Percentiles rank a stretch among this genome's conserved stretches.
These are phyloP conservation scores for Groenewaldozyma auringiensis DNA, from an alignment of 1,139 yeast species.

Conservation along the genomic window DNA sequence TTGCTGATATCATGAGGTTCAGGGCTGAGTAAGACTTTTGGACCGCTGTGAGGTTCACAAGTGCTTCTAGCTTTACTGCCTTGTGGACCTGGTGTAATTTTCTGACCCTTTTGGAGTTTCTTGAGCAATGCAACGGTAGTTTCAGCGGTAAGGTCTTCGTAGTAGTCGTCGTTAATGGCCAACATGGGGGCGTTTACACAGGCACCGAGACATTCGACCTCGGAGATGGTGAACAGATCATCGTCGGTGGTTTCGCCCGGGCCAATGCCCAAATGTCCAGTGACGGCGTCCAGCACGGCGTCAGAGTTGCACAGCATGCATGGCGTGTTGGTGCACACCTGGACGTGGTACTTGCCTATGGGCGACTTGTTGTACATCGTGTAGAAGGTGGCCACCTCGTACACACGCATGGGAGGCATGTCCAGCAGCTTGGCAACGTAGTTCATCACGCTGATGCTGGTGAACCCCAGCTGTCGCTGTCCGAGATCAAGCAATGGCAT, in stretches of 20 bases:
- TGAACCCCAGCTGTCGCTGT: conserved; percentile 82
- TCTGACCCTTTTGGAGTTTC: conserved; percentile 57
- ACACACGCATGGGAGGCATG: conserved; percentile 93
- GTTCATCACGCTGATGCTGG: conserved; percentile 87
- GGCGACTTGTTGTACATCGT: conserved; percentile 89
- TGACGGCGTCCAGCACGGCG: conserved; percentile 63
- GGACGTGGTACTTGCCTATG: conserved; percentile 78
- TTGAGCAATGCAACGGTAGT: conserved; percentile 55
- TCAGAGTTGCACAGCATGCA: conserved; percentile 84
- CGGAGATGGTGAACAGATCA: conserved; percentile 72
- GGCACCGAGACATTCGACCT: conserved; percentile 89
- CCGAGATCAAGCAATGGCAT: conserved; percentile 86
- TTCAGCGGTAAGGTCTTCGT: conserved; percentile 73
- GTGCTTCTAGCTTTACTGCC: conserved; percentile 47
- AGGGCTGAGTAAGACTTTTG: conserved; percentile 51
- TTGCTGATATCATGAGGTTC: conserved; percentile 65
- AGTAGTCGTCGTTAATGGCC: conserved; percentile 75
- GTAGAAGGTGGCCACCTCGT: conserved; percentile 88
- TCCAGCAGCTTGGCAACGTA: conserved; percentile 80
- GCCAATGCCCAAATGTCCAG: conserved; percentile 52
- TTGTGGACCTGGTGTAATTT: conserved; percentile 59
- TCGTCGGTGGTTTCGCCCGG: conserved; percentile 79
- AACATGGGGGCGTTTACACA: conserved; percentile 90
- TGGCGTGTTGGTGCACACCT: conserved; percentile 86
- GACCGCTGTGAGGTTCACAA: conserved; percentile 74